Conservation (phyloP, 768 basidiomycete genomes). For the Pleurotus ostreatus region DNA sequence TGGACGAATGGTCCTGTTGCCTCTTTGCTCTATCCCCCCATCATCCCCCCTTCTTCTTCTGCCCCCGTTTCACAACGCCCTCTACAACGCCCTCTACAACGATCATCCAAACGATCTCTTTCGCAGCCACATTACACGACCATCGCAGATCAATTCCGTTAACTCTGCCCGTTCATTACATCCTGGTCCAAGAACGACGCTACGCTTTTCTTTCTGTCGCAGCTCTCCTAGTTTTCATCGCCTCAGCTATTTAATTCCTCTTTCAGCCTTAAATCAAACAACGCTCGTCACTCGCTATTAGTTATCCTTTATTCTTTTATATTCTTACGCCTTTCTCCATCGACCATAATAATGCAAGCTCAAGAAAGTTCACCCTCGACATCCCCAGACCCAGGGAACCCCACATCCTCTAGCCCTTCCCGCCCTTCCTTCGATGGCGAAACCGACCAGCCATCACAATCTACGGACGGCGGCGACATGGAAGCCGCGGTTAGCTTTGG, state of each 20-base stretch:
- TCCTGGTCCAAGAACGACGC: not conserved
- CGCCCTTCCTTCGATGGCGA: not conserved
- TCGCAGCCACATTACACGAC: not conserved
- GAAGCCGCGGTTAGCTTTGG: conserved; percentile 2
- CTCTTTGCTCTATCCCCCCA: conserved; percentile 6
- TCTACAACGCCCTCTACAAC: not conserved
- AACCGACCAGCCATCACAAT: not conserved
- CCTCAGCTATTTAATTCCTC: not conserved
- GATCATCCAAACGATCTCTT: not conserved
- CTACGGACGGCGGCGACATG: not conserved
- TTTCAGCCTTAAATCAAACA: not conserved
- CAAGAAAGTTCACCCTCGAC: not conserved
- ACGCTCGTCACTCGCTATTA: not conserved
- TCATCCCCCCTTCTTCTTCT: not conserved
- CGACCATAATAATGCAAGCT: not conserved
- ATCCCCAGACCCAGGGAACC: not conserved
- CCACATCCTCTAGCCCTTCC: not conserved
- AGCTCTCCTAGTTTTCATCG: not conserved
- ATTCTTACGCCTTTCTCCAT: not conserved
- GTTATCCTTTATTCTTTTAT: not conserved
- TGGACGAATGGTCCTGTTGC: not conserved
- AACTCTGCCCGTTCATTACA: not conserved
- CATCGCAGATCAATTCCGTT: not conserved
- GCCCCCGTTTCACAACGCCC: not conserved
- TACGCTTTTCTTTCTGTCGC: not conserved